Evolutionary conservation across 2,329 filamentous ascomycete species (phyloP).

Genomic region (Phialocephala sp.): DNA sequence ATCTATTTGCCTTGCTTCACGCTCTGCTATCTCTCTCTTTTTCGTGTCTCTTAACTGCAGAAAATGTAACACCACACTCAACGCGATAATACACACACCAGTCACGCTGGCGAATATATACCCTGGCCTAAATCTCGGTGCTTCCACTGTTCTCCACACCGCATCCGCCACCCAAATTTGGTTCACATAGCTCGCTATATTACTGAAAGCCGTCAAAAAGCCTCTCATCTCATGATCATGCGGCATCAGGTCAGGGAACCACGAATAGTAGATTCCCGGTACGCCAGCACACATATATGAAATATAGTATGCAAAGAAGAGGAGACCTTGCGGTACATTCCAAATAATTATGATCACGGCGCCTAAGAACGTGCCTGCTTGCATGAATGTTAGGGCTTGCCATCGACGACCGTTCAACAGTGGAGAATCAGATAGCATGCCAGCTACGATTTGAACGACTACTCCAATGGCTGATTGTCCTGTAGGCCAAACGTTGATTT

Average conservation of each 20-base stretch:
- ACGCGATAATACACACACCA: conserved; percentile 20
- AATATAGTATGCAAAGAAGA: conserved; percentile 25
- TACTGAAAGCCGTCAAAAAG: conserved; percentile 33
- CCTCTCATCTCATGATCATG: conserved; percentile 34
- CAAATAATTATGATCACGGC: conserved; percentile 19
- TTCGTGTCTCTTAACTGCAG: conserved; percentile 20
- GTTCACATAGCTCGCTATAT: conserved; percentile 34
- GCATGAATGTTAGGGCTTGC: conserved; percentile 36
- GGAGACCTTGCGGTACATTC: conserved; percentile 22
- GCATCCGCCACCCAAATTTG: conserved; percentile 36
- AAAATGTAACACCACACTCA: conserved; percentile 13
- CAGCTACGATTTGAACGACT: conserved; percentile 33
- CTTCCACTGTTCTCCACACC: conserved; percentile 36
- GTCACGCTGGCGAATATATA: conserved; percentile 27
- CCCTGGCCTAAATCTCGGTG: conserved; percentile 31
- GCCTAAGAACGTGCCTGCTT: conserved; percentile 22
- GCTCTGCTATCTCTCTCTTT: neutral
- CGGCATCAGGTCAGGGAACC: conserved; percentile 31
- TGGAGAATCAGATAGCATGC: conserved; percentile 36
- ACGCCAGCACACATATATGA: conserved; percentile 25
- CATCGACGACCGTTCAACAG: conserved; percentile 34
- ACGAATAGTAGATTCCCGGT: conserved; percentile 28
- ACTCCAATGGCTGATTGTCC: conserved; percentile 30
- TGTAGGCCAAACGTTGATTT: conserved; percentile 36
- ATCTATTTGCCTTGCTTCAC: neutral